Evolutionary conservation across 139 green algal species (phyloP).

Genomic region (Chlamydomonas sp.): DNA sequence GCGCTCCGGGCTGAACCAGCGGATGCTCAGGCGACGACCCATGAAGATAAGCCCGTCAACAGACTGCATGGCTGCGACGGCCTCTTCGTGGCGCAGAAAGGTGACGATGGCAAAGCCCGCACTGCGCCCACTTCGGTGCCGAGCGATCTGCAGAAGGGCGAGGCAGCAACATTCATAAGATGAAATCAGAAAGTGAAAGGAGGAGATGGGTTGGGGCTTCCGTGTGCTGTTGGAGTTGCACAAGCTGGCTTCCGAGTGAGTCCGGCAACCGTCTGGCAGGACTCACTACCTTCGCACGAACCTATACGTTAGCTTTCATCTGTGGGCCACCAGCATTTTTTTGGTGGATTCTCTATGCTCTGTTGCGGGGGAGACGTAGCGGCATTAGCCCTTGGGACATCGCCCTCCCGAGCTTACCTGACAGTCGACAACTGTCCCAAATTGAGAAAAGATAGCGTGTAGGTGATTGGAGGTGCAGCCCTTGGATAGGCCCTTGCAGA

Average conservation of each 20-base stretch:
- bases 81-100: constrained; percentile 33
- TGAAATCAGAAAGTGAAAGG: background rate
- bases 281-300: no score
- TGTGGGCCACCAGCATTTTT: no score
- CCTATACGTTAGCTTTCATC: no score
- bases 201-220: no score
- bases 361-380: no score
- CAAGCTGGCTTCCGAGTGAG: no score
- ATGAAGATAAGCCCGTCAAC: constrained; percentile 36
- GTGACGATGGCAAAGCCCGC: constrained; percentile 46
- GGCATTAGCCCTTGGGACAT: no score
- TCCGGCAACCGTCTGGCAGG: no score
- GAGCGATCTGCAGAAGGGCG: constrained; percentile 7
- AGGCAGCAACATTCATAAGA: background rate
- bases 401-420: constrained; percentile 1
- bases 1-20: constrained; percentile 43
- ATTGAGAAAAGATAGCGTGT: constrained; percentile 32
- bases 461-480: constrained; percentile 33
- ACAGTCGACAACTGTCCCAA: constrained; percentile 30
- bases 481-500: constrained; percentile 27
- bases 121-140: constrained; percentile 31
- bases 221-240: no score
- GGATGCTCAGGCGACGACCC: constrained; percentile 27
- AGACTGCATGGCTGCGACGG: constrained; percentile 12
- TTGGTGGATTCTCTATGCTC: no score